Base-by-base conservation (phyloP, 2,329 filamentous ascomycete genomes). In the Botryotinia narcissicola region DNA sequence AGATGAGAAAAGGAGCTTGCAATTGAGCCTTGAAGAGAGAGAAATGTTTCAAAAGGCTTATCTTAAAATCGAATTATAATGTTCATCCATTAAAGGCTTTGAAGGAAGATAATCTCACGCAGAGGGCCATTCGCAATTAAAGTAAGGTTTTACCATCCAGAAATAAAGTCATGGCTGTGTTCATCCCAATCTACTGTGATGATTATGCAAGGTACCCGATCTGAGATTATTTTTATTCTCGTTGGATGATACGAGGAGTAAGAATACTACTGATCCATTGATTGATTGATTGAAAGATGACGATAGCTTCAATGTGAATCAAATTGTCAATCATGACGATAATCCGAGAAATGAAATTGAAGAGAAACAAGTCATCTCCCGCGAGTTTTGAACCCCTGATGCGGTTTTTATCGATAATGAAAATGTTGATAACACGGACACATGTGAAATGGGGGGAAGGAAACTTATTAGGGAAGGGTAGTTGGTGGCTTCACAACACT, bases 401-500 rank as follows among this genome's bases (percentile, higher is more conserved):
- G 32, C 37, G 35, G 25, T 61, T 61, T 61, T 61, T 61, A 61
- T 61, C 59, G 59, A 61, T 61, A 62, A n/a, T 62, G 35, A 62
- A 42, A 62, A 62, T 40, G 32, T 42, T n/a, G 60, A 62, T 62
- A 62, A 62, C 60, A 62, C 60, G 60, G 60, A 62, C 59, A 40
- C 5, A 18, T 40, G 59, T 61, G 59, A 40, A 40, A 61, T 40
- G 12, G 35, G 35, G n/a, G 54, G 10, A 25, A 32, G 59, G 32
- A 3, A 32, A 32, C 32, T 32, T 32, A 32, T 32, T 32, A 32
- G 35, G 35, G 37, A 37, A 37, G 37, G 37, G 37, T 40, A 12
- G 25, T 51, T 51, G 46, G 46, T 51, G 32, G 59, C 35, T 25
- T 40, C 35, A 61, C 59, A 61, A 61, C 59, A 37, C 25, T 40